Conservation (phyloP, 768 basidiomycete species). For the Leccinellum rugosiceps region DNA sequence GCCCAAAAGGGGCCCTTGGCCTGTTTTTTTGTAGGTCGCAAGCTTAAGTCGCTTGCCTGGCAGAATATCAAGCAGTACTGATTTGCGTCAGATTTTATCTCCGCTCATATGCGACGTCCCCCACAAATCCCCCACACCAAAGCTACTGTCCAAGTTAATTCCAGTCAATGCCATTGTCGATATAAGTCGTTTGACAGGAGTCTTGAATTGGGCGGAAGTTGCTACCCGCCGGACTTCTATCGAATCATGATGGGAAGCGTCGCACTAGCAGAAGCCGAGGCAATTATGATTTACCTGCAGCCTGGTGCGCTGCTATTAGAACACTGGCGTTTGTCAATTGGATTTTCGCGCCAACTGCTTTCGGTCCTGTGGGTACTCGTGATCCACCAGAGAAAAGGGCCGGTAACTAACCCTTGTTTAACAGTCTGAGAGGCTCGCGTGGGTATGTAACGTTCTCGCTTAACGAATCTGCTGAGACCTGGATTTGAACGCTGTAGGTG, state of each 20-base stretch:
- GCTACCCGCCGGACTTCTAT: not conserved
- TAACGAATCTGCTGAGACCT: not conserved
- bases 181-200: not conserved
- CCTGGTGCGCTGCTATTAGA: not conserved
- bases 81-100: not conserved
- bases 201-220: not conserved
- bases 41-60: not conserved
- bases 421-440: not conserved
- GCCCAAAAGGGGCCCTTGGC: not conserved
- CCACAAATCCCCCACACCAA: not conserved
- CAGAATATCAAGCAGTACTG: not conserved
- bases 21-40: not conserved
- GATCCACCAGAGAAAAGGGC: not conserved
- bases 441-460: not conserved
- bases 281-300: not conserved
- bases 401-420: not conserved
- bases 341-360: not conserved
- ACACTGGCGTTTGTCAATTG: not conserved
- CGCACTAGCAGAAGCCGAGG: not conserved
- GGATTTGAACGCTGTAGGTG: not conserved
- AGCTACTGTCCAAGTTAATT: not conserved
- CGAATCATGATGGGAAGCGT: not conserved
- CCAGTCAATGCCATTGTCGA: not conserved
- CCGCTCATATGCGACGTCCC: not conserved
- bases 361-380: not conserved